These are phyloP conservation scores for Pascua guehoae DNA, from an alignment of 1,284 basidiomycete species.

Conservation along the genomic window DNA sequence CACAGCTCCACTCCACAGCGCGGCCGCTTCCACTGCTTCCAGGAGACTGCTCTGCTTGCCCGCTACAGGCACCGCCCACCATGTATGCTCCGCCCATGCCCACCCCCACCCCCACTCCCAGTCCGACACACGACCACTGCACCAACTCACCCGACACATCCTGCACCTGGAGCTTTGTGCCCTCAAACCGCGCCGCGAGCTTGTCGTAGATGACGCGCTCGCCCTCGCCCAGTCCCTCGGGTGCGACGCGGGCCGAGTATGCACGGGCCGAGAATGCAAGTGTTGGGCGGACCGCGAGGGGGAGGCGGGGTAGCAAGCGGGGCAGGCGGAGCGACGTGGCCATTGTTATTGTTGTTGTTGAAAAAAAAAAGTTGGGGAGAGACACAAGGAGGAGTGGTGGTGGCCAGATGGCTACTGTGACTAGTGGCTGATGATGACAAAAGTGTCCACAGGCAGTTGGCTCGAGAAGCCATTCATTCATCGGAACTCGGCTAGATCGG, in stretches of 20 bases:
- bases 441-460: too few relatives aligned
- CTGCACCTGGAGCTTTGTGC: slow-evolving; percentile 72
- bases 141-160: slow-evolving; percentile 73
- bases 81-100: background rate
- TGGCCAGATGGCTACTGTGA: too few relatives aligned
- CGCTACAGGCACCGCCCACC: background rate
- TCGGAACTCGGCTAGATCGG: too few relatives aligned
- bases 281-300: background rate
- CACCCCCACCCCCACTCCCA: background rate
- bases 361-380: background rate
- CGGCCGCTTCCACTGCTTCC: background rate
- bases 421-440: too few relatives aligned
- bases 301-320: background rate
- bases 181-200: slow-evolving; percentile 67
- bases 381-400: too few relatives aligned
- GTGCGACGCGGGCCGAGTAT: slow-evolving; percentile 9
- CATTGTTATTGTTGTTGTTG: background rate
- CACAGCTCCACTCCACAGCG: background rate
- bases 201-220: slow-evolving; percentile 70
- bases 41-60: background rate
- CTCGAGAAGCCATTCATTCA: too few relatives aligned
- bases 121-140: background rate
- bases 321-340: slow-evolving; percentile 2
- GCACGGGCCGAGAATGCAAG: slow-evolving; percentile 4
- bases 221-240: slow-evolving; percentile 53